Evolutionary conservation across 2,329 filamentous ascomycete genomes (phyloP), one percentile per base, ranked within the genome.

Genomic region (Sporothrix euskadiensis): DNA sequence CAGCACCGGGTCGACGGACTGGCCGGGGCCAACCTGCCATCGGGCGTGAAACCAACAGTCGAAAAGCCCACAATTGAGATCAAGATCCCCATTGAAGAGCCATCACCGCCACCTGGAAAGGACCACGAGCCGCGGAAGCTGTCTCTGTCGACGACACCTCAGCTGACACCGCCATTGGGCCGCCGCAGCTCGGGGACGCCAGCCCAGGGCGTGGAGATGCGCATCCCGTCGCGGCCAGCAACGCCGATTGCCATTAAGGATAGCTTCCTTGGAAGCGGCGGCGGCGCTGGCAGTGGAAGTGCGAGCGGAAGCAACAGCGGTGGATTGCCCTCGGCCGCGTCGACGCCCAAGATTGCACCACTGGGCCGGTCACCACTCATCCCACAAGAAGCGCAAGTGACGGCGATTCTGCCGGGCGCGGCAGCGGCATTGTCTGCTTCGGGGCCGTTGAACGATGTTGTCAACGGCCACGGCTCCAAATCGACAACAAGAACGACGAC

Each of bases 151-250:
- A 30, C 56, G 9, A 54, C 68, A 10, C 39, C 76, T 26, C 74
- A 72, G 12, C 77, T 73, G 39, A 84, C 86, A 10, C 84, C 85
- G 7, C 79, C 81, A 3, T 77, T 85, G 66, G 78, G 80, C 19
- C 84, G 87, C 32, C 84, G 85, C 66, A 82, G 84, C 1, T 89
- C 87, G 1, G 82, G 83, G 12, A 87, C 87, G 5, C 88, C 86
- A 0, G 83, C 83, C 0, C 84, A 88, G 47, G 88, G 87, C 74
- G 82, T 89, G 69, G 88, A 90, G 80, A 84, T 91, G 52, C 85
- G 88, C 77, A 90, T 91, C 65, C 88, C 89, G 14, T 90, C 89
- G 1, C 83, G 89, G 52, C 89, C 89, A 1, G 88, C 89, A 2
- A 91, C 89, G 3, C 89, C 89, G 7, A 81, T 79, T 39, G 82